Evolutionary conservation across 768 basidiomycete genomes (phyloP).

Genomic region (Suillus weaverae): DNA sequence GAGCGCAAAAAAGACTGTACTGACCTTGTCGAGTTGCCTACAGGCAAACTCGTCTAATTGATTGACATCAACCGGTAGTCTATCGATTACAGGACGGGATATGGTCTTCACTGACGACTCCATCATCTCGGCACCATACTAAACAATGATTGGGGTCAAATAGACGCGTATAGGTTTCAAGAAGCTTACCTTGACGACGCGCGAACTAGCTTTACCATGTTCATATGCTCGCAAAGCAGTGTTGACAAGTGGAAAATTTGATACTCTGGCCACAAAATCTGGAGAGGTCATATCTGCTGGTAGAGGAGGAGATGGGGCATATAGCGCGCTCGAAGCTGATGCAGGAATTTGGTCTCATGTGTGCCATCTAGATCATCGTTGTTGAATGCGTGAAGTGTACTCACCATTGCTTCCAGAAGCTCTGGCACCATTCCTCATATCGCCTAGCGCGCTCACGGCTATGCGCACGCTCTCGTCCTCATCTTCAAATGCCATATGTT

Average conservation of each 20-base stretch:
- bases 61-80: conserved; percentile 70
- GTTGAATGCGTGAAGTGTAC: conserved; percentile 6
- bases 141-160: conserved; percentile 14
- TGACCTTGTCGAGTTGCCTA: conserved; percentile 79
- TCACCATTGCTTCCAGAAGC: conserved; percentile 16
- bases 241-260: conserved; percentile 70
- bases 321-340: conserved; percentile 16
- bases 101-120: conserved; percentile 82
- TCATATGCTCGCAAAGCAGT: conserved; percentile 76
- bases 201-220: conserved; percentile 78
- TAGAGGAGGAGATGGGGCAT: conserved; percentile 16
- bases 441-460: conserved; percentile 72
- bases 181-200: conserved; percentile 74
- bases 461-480: conserved; percentile 80
- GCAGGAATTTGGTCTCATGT: conserved; percentile 3
- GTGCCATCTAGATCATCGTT: background rate
- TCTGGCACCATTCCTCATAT: conserved; percentile 61
- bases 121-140: conserved; percentile 89
- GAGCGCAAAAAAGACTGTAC: conserved; percentile 27
- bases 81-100: conserved; percentile 78
- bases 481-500: conserved; percentile 36
- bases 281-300: conserved; percentile 17
- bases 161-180: conserved; percentile 6
- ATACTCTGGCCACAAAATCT: conserved; percentile 55
- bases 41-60: conserved; percentile 88